A percentile compares a stretch with the other conserved stretches of the same genome.
Conservation (phyloP, 305 asterid species). For the Fraxinus dipetala region DNA sequence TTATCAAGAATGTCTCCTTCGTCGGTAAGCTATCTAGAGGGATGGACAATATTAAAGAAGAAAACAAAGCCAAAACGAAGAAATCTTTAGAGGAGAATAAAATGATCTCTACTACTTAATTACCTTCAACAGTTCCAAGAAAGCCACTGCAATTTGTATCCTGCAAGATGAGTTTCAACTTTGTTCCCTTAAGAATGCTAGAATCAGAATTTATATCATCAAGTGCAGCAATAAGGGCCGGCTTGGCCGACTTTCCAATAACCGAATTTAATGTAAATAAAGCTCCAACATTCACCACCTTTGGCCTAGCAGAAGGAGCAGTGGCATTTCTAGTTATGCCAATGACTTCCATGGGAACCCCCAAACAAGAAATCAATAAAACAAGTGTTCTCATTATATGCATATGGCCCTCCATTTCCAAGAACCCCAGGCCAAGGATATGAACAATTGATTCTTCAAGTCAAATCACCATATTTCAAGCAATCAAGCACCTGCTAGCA, state of each 20-base stretch:
- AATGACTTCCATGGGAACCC: slow-evolving; percentile 34
- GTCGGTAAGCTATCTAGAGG: background rate
- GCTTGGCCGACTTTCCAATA: slow-evolving; percentile 59
- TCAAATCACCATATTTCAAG: slow-evolving; percentile 24
- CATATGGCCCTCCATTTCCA: slow-evolving; percentile 16
- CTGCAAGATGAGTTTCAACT: slow-evolving; percentile 25
- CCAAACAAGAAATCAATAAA: slow-evolving; percentile 29
- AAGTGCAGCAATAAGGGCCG: slow-evolving; percentile 47
- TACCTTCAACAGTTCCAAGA: slow-evolving; percentile 39
- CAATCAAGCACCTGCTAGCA: slow-evolving; percentile 22
- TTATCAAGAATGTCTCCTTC: background rate
- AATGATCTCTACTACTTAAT: background rate
- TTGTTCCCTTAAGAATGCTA: slow-evolving; percentile 33
- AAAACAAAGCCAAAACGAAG: background rate
- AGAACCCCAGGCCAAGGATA: background rate
- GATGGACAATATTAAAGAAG: background rate
- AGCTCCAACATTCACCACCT: slow-evolving; percentile 63
- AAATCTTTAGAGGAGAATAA: background rate
- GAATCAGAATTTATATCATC: slow-evolving; percentile 34
- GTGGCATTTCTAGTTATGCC: slow-evolving; percentile 35
- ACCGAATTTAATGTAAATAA: slow-evolving; percentile 61
- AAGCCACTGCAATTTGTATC: slow-evolving; percentile 39
- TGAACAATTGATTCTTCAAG: slow-evolving; percentile 13
- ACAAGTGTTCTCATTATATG: slow-evolving; percentile 21
- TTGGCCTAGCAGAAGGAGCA: slow-evolving; percentile 25